Evolutionary conservation across 345 rosid genomes (phyloP), one percentile per base, ranked within the genome.

Genomic region (Schrenkiella parvula): DNA sequence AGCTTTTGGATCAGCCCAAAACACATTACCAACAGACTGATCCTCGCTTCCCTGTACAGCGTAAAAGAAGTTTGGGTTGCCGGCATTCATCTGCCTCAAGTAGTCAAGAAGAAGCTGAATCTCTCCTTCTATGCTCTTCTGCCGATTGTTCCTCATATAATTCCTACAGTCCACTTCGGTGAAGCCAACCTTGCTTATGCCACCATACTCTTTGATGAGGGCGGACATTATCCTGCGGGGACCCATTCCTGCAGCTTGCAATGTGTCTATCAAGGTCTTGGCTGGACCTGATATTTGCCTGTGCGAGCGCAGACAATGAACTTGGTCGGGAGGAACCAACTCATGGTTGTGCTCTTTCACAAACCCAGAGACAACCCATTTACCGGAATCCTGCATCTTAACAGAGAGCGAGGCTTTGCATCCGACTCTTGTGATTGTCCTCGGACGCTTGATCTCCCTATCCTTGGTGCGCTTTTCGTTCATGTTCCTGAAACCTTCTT

Each of bases 241-340:
- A 4, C 88, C 88, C 88, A 82, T 80, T 17, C 86, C 88, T 5
- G 88, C 88, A 17, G 88, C 88, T 73, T 85, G 88, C 80, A 85
- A 64, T 0, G 86, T 85, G 78, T 85, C 88, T 2, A 85, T 85
- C 78, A 83, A 75, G 71, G 88, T 81, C 82, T 85, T 85, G 11
- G 88, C 88, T 6, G 88, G 85, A 4, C 86, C 86, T 35, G 88
- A 83, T 61, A 85, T 83, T 68, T 85, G 88, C 70, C 88, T 74
- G 48, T 83, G 88, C 0, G 86, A 85, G 25, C 88, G 82, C 54
- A 83, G 80, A 34, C 86, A 83, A 28, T 85, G 86, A 46, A 85
- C 88, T 58, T 82, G 85, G 71, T 85, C 88, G 3, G 83, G 86
- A 5, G 88, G 88, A 66, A 85, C 88, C 25, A 85, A 71, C 60